Percentiles rank a stretch among this genome's conserved stretches.
Evolutionary conservation across 129 eudicot genomes (phyloP).

Genomic region (Lactuca sativa): DNA sequence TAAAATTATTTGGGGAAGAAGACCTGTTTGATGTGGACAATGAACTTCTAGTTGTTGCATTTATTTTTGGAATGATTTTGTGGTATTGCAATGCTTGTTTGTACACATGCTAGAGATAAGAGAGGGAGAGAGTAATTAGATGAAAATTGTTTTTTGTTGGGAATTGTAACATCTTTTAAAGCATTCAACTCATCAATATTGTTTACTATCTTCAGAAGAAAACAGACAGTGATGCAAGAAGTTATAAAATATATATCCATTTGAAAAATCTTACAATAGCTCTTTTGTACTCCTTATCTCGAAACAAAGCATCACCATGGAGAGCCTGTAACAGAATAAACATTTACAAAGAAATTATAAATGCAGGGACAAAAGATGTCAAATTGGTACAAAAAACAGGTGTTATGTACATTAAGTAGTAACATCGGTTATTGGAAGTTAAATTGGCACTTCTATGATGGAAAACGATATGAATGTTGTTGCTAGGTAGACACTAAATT

Average conservation of each 20-base stretch:
- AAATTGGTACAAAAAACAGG: neutral
- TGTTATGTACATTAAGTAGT: neutral
- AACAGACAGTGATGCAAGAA: slow-evolving; percentile 10
- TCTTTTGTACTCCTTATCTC: slow-evolving; percentile 72
- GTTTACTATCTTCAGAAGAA: slow-evolving; percentile 2
- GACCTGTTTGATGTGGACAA: slow-evolving; percentile 71
- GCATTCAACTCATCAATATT: slow-evolving; percentile 6
- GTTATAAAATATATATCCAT: neutral
- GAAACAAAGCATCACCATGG: slow-evolving; percentile 83
- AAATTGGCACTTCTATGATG: neutral
- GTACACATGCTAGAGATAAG: slow-evolving; percentile 57
- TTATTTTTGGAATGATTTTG: slow-evolving; percentile 69
- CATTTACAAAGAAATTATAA: slow-evolving; percentile 12
- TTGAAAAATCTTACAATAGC: slow-evolving; percentile 67
- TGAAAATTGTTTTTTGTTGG: neutral
- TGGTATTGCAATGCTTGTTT: slow-evolving; percentile 89
- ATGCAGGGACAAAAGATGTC: neutral
- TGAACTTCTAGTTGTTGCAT: slow-evolving; percentile 60
- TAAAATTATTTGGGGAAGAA: slow-evolving; percentile 73
- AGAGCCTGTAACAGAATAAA: slow-evolving; percentile 52
- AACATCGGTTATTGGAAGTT: neutral
- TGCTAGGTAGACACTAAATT: neutral
- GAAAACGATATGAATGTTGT: neutral
- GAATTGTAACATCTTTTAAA: slow-evolving; percentile 13
- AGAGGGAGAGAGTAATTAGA: slow-evolving; percentile 9